Conservation (phyloP, 2,329 filamentous ascomycete species). For the Penicillium sp. region DNA sequence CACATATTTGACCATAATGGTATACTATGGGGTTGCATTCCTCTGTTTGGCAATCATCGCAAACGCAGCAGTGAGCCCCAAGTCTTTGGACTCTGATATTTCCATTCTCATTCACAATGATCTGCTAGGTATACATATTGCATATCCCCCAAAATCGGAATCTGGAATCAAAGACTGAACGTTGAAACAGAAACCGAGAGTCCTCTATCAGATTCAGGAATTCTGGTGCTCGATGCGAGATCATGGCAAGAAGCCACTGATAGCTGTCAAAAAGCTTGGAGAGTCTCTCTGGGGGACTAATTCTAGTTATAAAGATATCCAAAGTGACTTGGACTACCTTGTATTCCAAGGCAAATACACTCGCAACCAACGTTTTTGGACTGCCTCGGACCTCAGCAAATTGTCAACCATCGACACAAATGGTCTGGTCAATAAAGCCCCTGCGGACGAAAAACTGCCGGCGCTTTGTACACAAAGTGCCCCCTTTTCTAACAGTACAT, state of each 20-base stretch:
- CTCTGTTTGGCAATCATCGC: slow-evolving; percentile 4
- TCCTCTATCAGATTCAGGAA: slow-evolving; percentile 13
- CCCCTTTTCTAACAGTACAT: slow-evolving; percentile 12
- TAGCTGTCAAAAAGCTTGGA: slow-evolving; percentile 14
- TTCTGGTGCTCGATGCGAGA: slow-evolving; percentile 18
- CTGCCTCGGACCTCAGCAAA: slow-evolving; percentile 3
- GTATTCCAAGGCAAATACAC: slow-evolving; percentile 9
- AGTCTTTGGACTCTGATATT: slow-evolving; percentile 15
- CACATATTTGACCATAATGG: slow-evolving; percentile 6
- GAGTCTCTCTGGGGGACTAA: slow-evolving; percentile 15
- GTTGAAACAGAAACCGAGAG: slow-evolving; percentile 14
- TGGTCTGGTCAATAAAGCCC: slow-evolving; percentile 11
- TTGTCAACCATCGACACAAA: slow-evolving; percentile 11
- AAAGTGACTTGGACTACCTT: slow-evolving; percentile 16
- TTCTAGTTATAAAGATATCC: background rate
- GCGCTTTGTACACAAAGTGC: slow-evolving; percentile 21
- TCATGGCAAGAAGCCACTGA: slow-evolving; percentile 14
- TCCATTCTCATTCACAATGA: slow-evolving; percentile 24
- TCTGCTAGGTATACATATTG: slow-evolving; percentile 8
- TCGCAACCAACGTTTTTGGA: slow-evolving; percentile 14
- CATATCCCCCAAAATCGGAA: background rate
- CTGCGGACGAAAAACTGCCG: slow-evolving; percentile 11
- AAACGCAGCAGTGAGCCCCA: slow-evolving; percentile 12
- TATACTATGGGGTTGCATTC: background rate
- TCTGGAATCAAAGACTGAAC: background rate